These are phyloP conservation scores for Phytopythium vexans DNA, from an alignment of 352 stramenopile species.

Conservation along the genomic window DNA sequence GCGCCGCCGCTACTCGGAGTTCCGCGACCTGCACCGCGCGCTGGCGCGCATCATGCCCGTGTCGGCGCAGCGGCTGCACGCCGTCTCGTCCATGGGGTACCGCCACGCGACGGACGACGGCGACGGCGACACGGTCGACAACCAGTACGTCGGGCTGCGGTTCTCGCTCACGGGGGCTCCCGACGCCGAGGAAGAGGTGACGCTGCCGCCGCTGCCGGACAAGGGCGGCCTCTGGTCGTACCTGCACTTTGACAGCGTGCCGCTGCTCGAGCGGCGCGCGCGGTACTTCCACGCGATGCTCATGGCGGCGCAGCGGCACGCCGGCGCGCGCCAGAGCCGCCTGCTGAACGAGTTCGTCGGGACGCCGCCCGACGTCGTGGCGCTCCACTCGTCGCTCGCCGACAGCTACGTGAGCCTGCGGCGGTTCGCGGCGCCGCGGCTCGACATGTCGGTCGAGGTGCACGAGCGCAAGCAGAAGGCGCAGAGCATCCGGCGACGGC, in stretches of 20 bases:
- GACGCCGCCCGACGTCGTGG: slow-evolving; percentile 53
- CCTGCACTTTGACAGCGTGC: slow-evolving; percentile 59
- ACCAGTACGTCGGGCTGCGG: slow-evolving; percentile 11
- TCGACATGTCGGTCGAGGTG: slow-evolving; percentile 66
- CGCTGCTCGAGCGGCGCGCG: slow-evolving; percentile 55
- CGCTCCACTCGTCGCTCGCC: slow-evolving; percentile 49
- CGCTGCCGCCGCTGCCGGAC: slow-evolving; percentile 56
- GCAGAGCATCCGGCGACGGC: slow-evolving; percentile 51
- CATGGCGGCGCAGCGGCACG: slow-evolving; percentile 47
- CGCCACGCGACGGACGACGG: slow-evolving; percentile 22
- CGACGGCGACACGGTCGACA: slow-evolving; percentile 11
- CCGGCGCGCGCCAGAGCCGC: slow-evolving; percentile 38
- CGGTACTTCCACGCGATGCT: slow-evolving; percentile 69
- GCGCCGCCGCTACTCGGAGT: slow-evolving; percentile 72
- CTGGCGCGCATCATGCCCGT: slow-evolving; percentile 57
- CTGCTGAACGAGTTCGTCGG: slow-evolving; percentile 72
- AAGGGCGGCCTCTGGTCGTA: slow-evolving; percentile 75
- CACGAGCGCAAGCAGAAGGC: slow-evolving; percentile 75
- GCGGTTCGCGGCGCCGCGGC: slow-evolving; percentile 63
- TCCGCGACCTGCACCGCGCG: slow-evolving; percentile 47
- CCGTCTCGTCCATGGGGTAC: slow-evolving; percentile 23
- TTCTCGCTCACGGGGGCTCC: slow-evolving; percentile 20
- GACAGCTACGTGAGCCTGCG: slow-evolving; percentile 80
- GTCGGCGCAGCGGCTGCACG: slow-evolving; percentile 19
- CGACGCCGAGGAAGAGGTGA: slow-evolving; percentile 5